phyloP scores from a whole-genome alignment of 2,329 filamentous ascomycete genomes.

The Fusarium cyanostomum region DNA sequence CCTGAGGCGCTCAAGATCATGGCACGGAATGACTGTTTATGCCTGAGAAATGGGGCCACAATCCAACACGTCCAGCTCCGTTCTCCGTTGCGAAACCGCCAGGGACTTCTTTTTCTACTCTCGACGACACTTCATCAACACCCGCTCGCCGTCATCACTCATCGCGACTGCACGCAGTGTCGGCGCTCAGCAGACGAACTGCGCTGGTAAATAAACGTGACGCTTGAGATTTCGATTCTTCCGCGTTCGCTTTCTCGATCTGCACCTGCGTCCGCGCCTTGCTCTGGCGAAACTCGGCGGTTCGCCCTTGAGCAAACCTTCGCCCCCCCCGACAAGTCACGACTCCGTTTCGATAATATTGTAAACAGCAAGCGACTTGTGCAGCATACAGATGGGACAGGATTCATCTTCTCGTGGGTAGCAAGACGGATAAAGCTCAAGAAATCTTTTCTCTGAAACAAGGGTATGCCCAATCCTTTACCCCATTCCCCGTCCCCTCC shows the following conservation, averaged over 20 bases:
- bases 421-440: constrained; percentile 41
- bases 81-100: constrained; percentile 37
- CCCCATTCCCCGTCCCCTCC: constrained; percentile 33
- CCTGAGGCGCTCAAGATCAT: constrained; percentile 21
- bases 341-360: constrained; percentile 43
- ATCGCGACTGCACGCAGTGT: constrained; percentile 40
- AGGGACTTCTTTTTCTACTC: constrained; percentile 46
- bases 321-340: constrained; percentile 39
- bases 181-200: constrained; percentile 34
- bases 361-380: constrained; percentile 47
- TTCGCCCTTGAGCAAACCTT: constrained; percentile 36
- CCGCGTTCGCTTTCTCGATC: constrained; percentile 25
- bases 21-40: constrained; percentile 33
- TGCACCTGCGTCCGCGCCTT: constrained; percentile 23
- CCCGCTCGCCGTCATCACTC: constrained; percentile 38
- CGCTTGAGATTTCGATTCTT: constrained; percentile 27
- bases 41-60: constrained; percentile 48
- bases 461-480: constrained; percentile 48
- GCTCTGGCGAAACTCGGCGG: constrained; percentile 23
- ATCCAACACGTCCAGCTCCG: constrained; percentile 32
- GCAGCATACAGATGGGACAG: constrained; percentile 42
- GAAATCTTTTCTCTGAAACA: constrained; percentile 35
- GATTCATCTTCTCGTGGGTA: constrained; percentile 33
- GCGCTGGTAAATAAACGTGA: constrained; percentile 35
- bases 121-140: constrained; percentile 47